Conservation (phyloP, 148 eudicot genomes). For the Diospyros lotus region DNA sequence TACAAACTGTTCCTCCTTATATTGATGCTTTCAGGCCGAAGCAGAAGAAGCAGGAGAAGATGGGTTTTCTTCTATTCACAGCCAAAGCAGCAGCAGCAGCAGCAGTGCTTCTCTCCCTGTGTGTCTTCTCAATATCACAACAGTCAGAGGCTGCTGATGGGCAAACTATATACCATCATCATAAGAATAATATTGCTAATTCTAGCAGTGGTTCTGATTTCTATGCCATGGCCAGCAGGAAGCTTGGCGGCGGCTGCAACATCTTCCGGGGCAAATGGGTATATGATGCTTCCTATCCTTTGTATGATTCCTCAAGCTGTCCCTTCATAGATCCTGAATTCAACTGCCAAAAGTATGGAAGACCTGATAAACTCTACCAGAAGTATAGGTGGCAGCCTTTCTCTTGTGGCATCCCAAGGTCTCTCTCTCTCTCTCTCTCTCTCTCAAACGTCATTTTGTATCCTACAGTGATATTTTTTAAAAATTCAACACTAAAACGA, state of each 20-base stretch:
- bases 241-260: conserved; percentile 44
- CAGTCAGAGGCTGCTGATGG: conserved; percentile 19
- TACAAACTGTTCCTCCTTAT: too few species aligned
- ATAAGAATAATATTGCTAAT: neutral
- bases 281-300: conserved; percentile 72
- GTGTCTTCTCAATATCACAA: conserved; percentile 4
- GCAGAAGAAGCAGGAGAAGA: conserved; percentile 1
- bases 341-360: conserved; percentile 60
- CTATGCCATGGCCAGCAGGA: conserved; percentile 4
- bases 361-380: conserved; percentile 69
- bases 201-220: neutral
- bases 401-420: conserved; percentile 70
- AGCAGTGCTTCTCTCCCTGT: conserved; percentile 30
- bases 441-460: neutral
- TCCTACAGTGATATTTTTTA: too few species aligned
- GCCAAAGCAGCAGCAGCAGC: conserved; percentile 10
- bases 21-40: too few species aligned
- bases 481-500: too few species aligned
- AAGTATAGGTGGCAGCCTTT: conserved; percentile 87
- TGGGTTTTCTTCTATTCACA: conserved; percentile 19
- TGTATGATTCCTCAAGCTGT: conserved; percentile 54
- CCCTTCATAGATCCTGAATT: conserved; percentile 74
- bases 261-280: conserved; percentile 87
- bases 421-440: neutral
- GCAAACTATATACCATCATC: too few species aligned